A percentile compares a stretch with the other conserved stretches of the same genome.
These are phyloP conservation scores for Buddleja alternifolia DNA, from an alignment of 257 asterid species.

Conservation along the genomic window DNA sequence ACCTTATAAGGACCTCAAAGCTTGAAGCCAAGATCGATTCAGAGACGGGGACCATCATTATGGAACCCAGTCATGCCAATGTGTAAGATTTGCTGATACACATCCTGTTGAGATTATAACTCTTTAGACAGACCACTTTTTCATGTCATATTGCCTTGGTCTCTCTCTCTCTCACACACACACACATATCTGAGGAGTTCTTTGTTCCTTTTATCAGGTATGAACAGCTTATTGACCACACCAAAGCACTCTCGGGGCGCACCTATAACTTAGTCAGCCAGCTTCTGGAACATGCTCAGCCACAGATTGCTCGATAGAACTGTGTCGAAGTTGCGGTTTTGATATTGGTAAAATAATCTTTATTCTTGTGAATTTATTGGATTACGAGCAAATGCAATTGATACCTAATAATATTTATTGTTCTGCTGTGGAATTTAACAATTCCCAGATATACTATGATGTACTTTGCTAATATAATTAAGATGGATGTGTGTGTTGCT, in stretches of 20 bases:
- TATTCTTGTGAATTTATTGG: conserved; percentile 29
- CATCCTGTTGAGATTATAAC: not conserved
- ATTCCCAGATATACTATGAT: not conserved
- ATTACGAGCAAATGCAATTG: conserved; percentile 11
- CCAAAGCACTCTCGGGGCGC: conserved; percentile 82
- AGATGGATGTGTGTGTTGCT: not conserved
- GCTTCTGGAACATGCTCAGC: conserved; percentile 79
- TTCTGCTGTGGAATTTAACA: not conserved
- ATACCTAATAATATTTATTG: not conserved
- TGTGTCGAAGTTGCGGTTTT: conserved; percentile 9
- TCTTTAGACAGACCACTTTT: not conserved
- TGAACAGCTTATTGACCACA: conserved; percentile 95
- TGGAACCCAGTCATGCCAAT: conserved; percentile 81
- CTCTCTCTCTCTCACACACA: not conserved
- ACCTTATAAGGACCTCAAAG: conserved; percentile 92
- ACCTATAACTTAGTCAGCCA: conserved; percentile 78
- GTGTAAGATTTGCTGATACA: conserved; percentile 63
- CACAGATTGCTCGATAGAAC: conserved; percentile 65
- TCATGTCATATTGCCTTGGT: not conserved
- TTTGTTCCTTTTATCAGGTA: conserved; percentile 52
- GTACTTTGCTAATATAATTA: not conserved
- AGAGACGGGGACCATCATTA: conserved; percentile 64
- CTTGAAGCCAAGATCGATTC: conserved; percentile 93
- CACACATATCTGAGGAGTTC: conserved; percentile 6
- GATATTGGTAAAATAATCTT: conserved; percentile 26